Evolutionary conservation across 2,329 filamentous ascomycete species (phyloP).

Genomic region (Phyllosticta citribraziliensis): DNA sequence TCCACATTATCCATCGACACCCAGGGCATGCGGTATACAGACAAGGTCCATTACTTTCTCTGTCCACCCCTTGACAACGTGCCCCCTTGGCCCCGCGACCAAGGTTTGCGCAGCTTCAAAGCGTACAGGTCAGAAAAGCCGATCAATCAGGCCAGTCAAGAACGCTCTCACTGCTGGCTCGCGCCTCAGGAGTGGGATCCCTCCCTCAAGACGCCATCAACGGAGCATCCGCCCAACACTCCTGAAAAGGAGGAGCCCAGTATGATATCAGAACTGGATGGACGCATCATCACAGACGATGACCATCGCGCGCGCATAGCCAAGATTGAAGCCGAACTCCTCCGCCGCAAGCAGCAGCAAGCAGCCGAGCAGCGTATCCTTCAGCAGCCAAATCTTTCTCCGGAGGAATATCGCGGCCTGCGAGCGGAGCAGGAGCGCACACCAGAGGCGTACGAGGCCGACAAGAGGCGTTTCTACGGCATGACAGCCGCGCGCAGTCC

Average conservation of each 20-base stretch:
- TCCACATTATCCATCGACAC: slow-evolving; percentile 34
- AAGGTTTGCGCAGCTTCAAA: background rate
- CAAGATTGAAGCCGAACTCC: background rate
- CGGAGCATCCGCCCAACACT: background rate
- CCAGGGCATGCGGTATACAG: slow-evolving; percentile 26
- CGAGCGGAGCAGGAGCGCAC: background rate
- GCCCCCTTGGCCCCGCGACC: slow-evolving; percentile 25
- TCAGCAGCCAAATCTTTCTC: background rate
- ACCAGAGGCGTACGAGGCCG: background rate
- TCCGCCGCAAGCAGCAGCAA: background rate
- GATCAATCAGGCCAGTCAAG: slow-evolving; percentile 19
- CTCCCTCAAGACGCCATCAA: background rate
- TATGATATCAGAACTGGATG: background rate
- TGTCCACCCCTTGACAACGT: slow-evolving; percentile 28
- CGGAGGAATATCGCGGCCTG: background rate
- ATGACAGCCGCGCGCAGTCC: background rate
- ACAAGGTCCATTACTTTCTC: slow-evolving; percentile 31
- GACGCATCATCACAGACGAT: background rate
- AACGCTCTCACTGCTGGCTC: slow-evolving; percentile 27
- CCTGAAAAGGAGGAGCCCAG: background rate
- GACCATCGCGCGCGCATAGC: background rate
- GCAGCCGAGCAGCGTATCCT: background rate
- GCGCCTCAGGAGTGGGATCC: slow-evolving; percentile 19
- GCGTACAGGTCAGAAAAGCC: slow-evolving; percentile 17
- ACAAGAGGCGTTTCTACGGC: background rate